Conservation (phyloP, 73 alveolate species). For the Tetrahymena borealis region DNA sequence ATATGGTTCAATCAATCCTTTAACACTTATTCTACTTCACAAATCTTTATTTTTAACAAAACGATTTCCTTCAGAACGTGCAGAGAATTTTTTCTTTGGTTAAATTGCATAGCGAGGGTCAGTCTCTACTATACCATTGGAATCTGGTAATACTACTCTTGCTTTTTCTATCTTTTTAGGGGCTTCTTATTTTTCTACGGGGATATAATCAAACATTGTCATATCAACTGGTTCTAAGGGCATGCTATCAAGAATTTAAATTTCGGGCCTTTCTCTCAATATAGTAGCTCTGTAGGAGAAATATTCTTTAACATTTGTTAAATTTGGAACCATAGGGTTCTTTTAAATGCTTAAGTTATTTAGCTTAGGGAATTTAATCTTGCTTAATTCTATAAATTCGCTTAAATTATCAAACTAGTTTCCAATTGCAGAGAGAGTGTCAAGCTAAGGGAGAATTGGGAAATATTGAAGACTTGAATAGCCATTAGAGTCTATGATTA, state of each 20-base stretch:
- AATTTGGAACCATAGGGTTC: neutral
- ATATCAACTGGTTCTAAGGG: neutral
- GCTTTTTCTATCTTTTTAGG: neutral
- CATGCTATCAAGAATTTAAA: neutral
- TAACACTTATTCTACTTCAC: neutral
- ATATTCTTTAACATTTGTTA: neutral
- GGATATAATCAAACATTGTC: neutral
- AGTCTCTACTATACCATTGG: neutral
- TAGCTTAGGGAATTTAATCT: neutral
- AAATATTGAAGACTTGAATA: neutral
- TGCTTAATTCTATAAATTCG: neutral
- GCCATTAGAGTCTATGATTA: neutral
- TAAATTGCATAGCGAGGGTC: neutral
- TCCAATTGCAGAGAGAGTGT: neutral
- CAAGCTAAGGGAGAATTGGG: neutral
- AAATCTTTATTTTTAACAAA: neutral
- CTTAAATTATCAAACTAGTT: neutral
- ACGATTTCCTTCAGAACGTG: neutral
- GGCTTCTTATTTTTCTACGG: neutral
- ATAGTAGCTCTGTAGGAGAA: neutral
- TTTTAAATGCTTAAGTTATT: neutral
- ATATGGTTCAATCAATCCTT: too few species aligned
- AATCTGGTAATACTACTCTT: neutral
- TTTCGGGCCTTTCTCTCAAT: neutral
- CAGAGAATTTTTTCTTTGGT: neutral